These are phyloP conservation scores for Cytospora chrysosperma DNA, from an alignment of 2,329 filamentous ascomycete species.

Conservation along the genomic window DNA sequence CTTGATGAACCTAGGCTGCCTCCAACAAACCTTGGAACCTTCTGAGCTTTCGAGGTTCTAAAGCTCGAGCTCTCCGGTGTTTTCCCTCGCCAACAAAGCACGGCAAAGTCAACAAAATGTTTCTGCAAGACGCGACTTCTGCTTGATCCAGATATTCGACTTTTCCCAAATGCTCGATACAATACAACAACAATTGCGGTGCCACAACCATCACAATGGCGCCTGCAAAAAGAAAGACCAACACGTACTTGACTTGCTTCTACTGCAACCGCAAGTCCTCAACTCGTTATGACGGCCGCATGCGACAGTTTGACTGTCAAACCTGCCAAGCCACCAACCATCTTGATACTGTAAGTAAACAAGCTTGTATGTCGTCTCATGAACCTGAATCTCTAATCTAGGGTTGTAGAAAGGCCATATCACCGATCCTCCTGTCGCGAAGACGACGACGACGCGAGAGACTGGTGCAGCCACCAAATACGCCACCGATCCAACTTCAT, in stretches of 20 bases:
- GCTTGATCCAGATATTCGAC: not conserved
- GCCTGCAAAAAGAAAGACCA: constrained; percentile 33
- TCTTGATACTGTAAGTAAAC: constrained; percentile 70
- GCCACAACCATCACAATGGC: constrained; percentile 38
- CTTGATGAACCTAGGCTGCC: constrained; percentile 4
- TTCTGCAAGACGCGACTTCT: not conserved
- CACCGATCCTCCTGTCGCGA: constrained; percentile 74
- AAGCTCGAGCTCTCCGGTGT: constrained; percentile 1
- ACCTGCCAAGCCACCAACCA: constrained; percentile 86
- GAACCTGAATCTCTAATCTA: not conserved
- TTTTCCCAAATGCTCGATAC: not conserved
- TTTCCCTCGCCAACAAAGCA: constrained; percentile 15
- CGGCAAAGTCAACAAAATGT: constrained; percentile 19
- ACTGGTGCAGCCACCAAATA: constrained; percentile 46
- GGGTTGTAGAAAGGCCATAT: constrained; percentile 76
- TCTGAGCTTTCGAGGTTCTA: not conserved
- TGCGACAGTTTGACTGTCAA: constrained; percentile 69
- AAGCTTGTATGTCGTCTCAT: not conserved
- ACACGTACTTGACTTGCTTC: constrained; percentile 66
- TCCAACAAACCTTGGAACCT: not conserved
- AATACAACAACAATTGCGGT: not conserved
- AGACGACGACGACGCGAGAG: constrained; percentile 44
- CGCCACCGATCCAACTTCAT: constrained; percentile 43
- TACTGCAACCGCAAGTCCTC: constrained; percentile 74
- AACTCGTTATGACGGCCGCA: constrained; percentile 54